A percentile compares a stretch with the other conserved stretches of the same genome.
Evolutionary conservation across 1,139 yeast species (phyloP).

Genomic region (Lodderomyces jiufengensis): DNA sequence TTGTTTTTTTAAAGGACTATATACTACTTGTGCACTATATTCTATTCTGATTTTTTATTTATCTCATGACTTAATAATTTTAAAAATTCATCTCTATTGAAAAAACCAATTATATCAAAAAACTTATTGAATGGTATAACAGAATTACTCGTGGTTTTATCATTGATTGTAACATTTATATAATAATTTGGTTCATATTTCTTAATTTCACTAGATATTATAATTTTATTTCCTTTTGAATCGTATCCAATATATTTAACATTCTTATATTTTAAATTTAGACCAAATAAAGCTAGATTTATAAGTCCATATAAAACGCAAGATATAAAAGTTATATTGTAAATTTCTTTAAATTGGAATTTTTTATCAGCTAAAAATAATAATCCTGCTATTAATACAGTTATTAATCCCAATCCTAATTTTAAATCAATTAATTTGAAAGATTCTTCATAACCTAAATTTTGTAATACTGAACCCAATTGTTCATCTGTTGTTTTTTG

Average conservation of each 20-base stretch:
- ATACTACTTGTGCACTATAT: too few relatives aligned
- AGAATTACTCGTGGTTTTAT: slow-evolving; percentile 23
- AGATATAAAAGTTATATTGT: slow-evolving; percentile 29
- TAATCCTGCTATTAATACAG: slow-evolving; percentile 63
- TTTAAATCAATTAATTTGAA: slow-evolving; percentile 58
- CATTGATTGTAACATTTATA: slow-evolving; percentile 32
- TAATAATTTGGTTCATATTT: slow-evolving; percentile 38
- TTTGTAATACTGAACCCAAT: slow-evolving; percentile 42
- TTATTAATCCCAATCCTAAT: slow-evolving; percentile 63
- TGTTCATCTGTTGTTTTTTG: slow-evolving; percentile 50
- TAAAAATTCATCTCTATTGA: slow-evolving; percentile 39
- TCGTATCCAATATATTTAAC: slow-evolving; percentile 57
- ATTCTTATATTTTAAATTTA: slow-evolving; percentile 44
- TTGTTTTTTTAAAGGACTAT: background rate
- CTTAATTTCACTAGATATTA: slow-evolving; percentile 34
- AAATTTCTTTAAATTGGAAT: slow-evolving; percentile 39
- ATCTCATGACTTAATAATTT: slow-evolving; percentile 28
- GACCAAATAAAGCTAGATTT: slow-evolving; percentile 45
- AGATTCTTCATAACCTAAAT: slow-evolving; percentile 62
- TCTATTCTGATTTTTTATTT: slow-evolving; percentile 12
- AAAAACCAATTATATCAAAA: slow-evolving; percentile 46
- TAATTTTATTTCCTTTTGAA: slow-evolving; percentile 32
- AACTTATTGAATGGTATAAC: slow-evolving; percentile 37
- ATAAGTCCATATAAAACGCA: slow-evolving; percentile 54
- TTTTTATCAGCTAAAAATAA: slow-evolving; percentile 69